phyloP scores from a whole-genome alignment of 257 asterid species.

The Solanum lignicaule region DNA sequence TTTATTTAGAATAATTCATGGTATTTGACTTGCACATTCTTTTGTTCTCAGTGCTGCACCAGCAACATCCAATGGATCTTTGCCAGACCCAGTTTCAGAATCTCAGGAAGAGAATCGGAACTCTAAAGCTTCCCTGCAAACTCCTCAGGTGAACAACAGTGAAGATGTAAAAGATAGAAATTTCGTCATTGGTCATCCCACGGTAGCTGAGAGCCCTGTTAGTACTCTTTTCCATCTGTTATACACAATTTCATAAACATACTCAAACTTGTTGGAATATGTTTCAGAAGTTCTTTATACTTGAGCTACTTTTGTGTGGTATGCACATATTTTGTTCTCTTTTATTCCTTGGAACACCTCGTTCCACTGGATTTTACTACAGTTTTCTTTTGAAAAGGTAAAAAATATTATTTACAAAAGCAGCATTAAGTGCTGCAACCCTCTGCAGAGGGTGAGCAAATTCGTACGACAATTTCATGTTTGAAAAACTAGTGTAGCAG shows the following conservation, averaged over 20 bases:
- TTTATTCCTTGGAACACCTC: neutral
- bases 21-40: neutral
- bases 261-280: neutral
- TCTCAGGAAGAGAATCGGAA: conserved; percentile 27
- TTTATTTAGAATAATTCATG: neutral
- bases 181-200: conserved; percentile 38
- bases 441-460: neutral
- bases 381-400: neutral
- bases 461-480: neutral
- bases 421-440: neutral
- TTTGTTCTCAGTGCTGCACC: conserved; percentile 43
- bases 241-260: neutral
- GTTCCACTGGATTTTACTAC: neutral
- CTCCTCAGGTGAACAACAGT: conserved; percentile 14
- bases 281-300: neutral
- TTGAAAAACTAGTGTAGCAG: neutral
- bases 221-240: conserved; percentile 5
- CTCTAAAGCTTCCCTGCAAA: conserved; percentile 16
- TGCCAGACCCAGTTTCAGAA: conserved; percentile 14
- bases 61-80: conserved; percentile 44
- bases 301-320: neutral
- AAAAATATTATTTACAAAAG: neutral
- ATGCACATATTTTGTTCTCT: neutral
- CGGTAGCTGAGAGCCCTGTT: conserved; percentile 58
- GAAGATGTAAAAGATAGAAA: conserved; percentile 30